Conservation (phyloP, 768 basidiomycete genomes). For the Pilatotrama ljubarskyi region DNA sequence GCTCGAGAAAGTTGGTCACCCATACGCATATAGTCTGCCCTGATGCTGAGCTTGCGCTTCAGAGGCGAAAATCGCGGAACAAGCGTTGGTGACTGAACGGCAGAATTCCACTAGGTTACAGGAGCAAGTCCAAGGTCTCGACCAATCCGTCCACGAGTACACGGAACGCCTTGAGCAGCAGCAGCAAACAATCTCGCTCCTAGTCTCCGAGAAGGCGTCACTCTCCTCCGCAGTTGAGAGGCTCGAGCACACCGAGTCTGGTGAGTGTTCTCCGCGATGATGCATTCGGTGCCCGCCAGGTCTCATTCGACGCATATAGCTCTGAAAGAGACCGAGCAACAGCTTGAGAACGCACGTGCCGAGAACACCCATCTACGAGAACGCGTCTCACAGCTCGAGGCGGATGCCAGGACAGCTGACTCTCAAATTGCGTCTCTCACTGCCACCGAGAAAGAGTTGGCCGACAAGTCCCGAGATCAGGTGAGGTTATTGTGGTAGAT, state of each 20-base stretch:
- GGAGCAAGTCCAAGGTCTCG: conserved; percentile 22
- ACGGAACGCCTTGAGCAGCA: conserved; percentile 29
- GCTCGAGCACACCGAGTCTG: conserved; percentile 32
- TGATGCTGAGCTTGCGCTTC: background rate
- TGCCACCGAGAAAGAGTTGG: conserved; percentile 54
- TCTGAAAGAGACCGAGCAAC: conserved; percentile 26
- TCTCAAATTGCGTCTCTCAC: conserved; percentile 44
- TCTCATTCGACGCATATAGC: conserved; percentile 15
- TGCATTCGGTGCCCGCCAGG: background rate
- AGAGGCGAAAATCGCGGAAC: conserved; percentile 5
- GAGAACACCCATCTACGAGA: conserved; percentile 22
- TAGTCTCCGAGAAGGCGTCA: conserved; percentile 40
- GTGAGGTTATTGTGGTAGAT: conserved; percentile 30
- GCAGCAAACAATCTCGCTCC: conserved; percentile 42
- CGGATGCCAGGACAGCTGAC: conserved; percentile 38
- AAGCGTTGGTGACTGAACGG: conserved; percentile 13
- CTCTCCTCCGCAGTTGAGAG: conserved; percentile 34
- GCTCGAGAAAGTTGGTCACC: conserved; percentile 4
- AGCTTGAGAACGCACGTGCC: conserved; percentile 25
- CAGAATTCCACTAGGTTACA: conserved; percentile 9
- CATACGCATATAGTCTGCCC: background rate
- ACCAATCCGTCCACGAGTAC: conserved; percentile 23
- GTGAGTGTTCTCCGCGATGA: conserved; percentile 20
- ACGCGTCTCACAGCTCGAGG: conserved; percentile 45
- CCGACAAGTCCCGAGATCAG: conserved; percentile 53